Evolutionary conservation across 129 eudicot genomes (phyloP).

Genomic region (Calendula officinalis): DNA sequence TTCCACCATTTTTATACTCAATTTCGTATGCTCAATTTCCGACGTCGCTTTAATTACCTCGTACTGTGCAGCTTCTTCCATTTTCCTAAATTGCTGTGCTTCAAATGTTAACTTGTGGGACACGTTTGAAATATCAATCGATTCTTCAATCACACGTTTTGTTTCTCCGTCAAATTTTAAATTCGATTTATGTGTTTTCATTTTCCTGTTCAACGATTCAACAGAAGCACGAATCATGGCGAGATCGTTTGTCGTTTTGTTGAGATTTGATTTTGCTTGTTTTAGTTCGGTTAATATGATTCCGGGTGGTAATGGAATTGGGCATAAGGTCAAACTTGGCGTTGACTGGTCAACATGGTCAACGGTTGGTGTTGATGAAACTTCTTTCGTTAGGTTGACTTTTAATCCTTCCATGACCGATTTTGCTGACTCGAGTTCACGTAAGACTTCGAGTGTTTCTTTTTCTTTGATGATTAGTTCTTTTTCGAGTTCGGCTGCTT

Average conservation of each 20-base stretch:
- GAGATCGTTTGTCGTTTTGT: constrained; percentile 55
- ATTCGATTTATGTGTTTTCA: constrained; percentile 39
- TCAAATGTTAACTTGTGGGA: constrained; percentile 44
- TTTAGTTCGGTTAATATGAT: constrained; percentile 53
- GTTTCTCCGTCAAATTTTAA: constrained; percentile 25
- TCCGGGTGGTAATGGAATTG: constrained; percentile 48
- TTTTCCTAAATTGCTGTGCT: constrained; percentile 64
- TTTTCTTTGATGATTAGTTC: constrained; percentile 60
- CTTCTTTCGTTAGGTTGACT: constrained; percentile 51
- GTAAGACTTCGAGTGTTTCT: constrained; percentile 66
- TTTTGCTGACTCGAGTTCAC: constrained; percentile 64
- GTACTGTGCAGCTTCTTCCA: constrained; percentile 74
- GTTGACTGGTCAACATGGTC: constrained; percentile 28
- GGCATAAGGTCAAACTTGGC: constrained; percentile 31
- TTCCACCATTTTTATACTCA: constrained; percentile 79
- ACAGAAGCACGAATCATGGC: constrained; percentile 59
- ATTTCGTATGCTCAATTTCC: constrained; percentile 72
- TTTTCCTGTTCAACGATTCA: constrained; percentile 57
- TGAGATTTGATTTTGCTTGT: constrained; percentile 59
- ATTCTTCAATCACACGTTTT: constrained; percentile 29
- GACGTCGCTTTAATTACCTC: constrained; percentile 80
- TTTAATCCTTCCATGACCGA: constrained; percentile 61
- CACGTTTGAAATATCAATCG: constrained; percentile 33
- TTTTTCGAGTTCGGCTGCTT: constrained; percentile 54
- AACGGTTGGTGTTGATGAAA: constrained; percentile 31